Conservation (phyloP, 257 asterid genomes). For the Plantago major region DNA sequence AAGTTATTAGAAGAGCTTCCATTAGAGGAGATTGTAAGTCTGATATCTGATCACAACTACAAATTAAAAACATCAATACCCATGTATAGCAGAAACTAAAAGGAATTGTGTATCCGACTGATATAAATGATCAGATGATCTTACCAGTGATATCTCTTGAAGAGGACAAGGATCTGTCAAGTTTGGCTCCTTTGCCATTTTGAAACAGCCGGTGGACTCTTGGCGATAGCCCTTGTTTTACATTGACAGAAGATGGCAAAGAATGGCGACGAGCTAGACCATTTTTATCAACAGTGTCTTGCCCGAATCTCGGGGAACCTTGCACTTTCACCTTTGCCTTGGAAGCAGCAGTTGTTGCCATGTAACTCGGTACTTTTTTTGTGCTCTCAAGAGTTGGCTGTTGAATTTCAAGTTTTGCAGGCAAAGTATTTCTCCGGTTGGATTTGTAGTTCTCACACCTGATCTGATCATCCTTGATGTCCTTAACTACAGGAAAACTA, state of each 20-base stretch:
- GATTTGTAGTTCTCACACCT: conserved; percentile 24
- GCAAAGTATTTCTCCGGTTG: conserved; percentile 37
- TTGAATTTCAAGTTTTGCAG: conserved; percentile 21
- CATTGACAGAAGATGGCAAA: conserved; percentile 43
- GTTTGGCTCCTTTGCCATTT: conserved; percentile 45
- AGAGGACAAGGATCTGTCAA: conserved; percentile 40
- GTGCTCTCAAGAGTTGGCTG: conserved; percentile 17
- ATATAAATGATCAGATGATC: too few relatives aligned
- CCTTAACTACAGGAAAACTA: conserved; percentile 15
- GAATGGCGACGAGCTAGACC: conserved; percentile 42
- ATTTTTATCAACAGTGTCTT: conserved; percentile 36
- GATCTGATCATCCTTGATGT: conserved; percentile 30
- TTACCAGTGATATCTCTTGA: conserved; percentile 30
- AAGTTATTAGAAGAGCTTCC: too few relatives aligned
- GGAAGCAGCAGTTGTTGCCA: conserved; percentile 59
- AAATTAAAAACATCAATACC: too few relatives aligned
- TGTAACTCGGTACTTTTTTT: conserved; percentile 49
- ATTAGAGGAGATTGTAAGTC: too few relatives aligned
- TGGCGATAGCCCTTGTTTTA: conserved; percentile 43
- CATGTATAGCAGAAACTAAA: too few relatives aligned
- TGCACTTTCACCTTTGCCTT: conserved; percentile 46
- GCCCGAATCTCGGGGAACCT: conserved; percentile 43
- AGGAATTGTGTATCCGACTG: too few relatives aligned
- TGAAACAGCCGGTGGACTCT: conserved; percentile 42
- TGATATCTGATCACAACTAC: too few relatives aligned